Conservation (phyloP, 1,139 yeast species). For the Yamadazyma kanchanaburiensis region DNA sequence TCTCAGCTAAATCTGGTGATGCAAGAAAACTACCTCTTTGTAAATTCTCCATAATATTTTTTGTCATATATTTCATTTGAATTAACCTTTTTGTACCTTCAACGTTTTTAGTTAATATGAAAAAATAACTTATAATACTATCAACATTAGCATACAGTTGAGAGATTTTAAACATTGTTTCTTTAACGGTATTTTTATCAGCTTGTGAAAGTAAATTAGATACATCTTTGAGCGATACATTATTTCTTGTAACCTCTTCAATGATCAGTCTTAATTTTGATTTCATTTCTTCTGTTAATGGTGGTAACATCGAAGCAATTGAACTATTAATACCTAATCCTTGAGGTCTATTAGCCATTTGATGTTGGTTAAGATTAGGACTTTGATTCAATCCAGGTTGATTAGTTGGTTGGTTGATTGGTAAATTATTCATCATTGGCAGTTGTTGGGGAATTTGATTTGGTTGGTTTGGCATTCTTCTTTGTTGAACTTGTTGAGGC, state of each 20-base stretch:
- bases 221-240: conserved; percentile 63
- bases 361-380: conserved; percentile 13
- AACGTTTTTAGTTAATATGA: conserved; percentile 65
- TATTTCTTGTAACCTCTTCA: conserved; percentile 66
- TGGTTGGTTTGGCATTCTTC: conserved; percentile 13
- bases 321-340: conserved; percentile 7
- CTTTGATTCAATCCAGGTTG: no score
- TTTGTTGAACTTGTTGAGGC: conserved; percentile 12
- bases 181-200: conserved; percentile 62
- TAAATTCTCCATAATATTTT: conserved; percentile 68
- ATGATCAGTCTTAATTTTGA: conserved; percentile 56
- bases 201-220: conserved; percentile 57
- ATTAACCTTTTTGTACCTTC: conserved; percentile 74
- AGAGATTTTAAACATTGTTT: conserved; percentile 53
- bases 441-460: conserved; percentile 16
- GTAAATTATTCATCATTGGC: conserved; percentile 14
- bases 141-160: conserved; percentile 71
- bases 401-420: no score
- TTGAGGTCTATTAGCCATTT: conserved; percentile 11
- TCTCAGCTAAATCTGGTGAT: conserved; percentile 65
- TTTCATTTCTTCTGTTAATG: conserved; percentile 43
- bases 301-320: conserved; percentile 24
- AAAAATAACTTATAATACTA: conserved; percentile 74
- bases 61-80: conserved; percentile 77
- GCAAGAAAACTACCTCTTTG: conserved; percentile 63